Base-by-base conservation (phyloP, 371 early-diverging fungal species). In the Dichotomocladium elegans region DNA sequence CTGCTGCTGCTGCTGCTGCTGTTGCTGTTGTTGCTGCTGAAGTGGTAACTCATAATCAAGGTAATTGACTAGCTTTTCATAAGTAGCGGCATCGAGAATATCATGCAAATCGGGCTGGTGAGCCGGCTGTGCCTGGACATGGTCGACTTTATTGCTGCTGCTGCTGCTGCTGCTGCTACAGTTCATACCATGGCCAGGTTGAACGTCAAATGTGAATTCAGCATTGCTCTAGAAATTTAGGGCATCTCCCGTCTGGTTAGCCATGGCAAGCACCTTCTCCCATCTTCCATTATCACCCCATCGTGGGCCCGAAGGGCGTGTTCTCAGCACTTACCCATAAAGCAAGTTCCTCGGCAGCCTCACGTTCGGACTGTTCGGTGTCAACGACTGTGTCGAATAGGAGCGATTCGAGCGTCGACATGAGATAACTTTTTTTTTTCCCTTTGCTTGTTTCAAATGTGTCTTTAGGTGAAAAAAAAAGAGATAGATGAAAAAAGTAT, bases 201-300 rank as follows among this genome's bases (percentile, higher is more conserved):
- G 66, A 14, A 80, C 70, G 56, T 82, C 82, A 61, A 81, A 85
- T 5, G 82, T 80, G 57, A 82, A 85, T 66, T 82, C 79, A n/a
- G 81, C 79, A 58, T 79, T 82, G 42, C 72, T 75, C 84, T 81
- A 66, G 1, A 28, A 28, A 19, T 4, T 12, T 14, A 11, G 28
- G 4, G 28, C 8, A 24, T 7, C 31, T 37, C n/a, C n/a, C n/a
- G n/a, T n/a, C n/a, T n/a, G n/a, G n/a, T n/a, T n/a, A n/a, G n/a
- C n/a, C n/a, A n/a, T n/a, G n/a, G n/a, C n/a, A n/a, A n/a, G n/a
- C n/a, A n/a, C n/a, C n/a, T n/a, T n/a, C 17, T 9, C 6, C 51
- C 1, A 14, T 2, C 5, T 9, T 15, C 25, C 12, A 21, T 43
- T 34, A 53, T 19, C 12, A 30, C 24, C 12, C 15, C 26, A 28